Percentiles rank a stretch among this genome's conserved stretches.
phyloP scores from a whole-genome alignment of 257 asterid genomes.

The Gynochthodes officinalis region DNA sequence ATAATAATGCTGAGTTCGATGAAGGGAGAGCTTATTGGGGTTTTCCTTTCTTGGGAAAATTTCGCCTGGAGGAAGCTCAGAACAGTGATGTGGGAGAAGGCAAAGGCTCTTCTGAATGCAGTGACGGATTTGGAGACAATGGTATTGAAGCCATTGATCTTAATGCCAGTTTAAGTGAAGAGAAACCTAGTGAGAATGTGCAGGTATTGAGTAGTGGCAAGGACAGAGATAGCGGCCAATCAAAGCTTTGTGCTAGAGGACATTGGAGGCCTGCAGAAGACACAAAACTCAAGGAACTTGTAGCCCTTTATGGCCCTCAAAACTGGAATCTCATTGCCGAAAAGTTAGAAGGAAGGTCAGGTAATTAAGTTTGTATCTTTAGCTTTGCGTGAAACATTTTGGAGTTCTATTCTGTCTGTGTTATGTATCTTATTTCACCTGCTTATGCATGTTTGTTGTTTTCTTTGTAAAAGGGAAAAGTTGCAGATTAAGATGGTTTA shows the following conservation, averaged over 20 bases:
- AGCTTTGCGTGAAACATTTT: background rate
- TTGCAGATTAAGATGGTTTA: conserved; percentile 86
- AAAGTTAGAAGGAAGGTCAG: conserved; percentile 77
- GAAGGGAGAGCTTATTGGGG: conserved; percentile 21
- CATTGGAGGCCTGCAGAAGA: conserved; percentile 97
- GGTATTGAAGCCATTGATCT: conserved; percentile 40
- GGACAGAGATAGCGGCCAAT: conserved; percentile 38
- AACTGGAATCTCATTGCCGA: conserved; percentile 90
- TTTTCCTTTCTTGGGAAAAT: conserved; percentile 18
- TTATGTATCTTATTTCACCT: no score
- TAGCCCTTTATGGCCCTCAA: conserved; percentile 82
- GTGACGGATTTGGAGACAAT: conserved; percentile 23
- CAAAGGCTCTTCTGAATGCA: conserved; percentile 30
- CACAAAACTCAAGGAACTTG: conserved; percentile 73
- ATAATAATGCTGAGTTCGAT: conserved; percentile 10
- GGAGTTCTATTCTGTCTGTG: background rate
- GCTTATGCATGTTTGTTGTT: background rate
- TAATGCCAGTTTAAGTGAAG: conserved; percentile 38
- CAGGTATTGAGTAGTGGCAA: conserved; percentile 17
- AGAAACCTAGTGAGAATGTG: conserved; percentile 19
- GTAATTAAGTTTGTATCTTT: conserved; percentile 24
- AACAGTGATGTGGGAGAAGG: conserved; percentile 11
- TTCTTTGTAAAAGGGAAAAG: conserved; percentile 56
- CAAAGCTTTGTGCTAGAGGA: conserved; percentile 76
- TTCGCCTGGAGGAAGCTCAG: conserved; percentile 5